Evolutionary conservation across 2,329 filamentous ascomycete species (phyloP).

Genomic region (Hymenotorrendiella dingleyae): DNA sequence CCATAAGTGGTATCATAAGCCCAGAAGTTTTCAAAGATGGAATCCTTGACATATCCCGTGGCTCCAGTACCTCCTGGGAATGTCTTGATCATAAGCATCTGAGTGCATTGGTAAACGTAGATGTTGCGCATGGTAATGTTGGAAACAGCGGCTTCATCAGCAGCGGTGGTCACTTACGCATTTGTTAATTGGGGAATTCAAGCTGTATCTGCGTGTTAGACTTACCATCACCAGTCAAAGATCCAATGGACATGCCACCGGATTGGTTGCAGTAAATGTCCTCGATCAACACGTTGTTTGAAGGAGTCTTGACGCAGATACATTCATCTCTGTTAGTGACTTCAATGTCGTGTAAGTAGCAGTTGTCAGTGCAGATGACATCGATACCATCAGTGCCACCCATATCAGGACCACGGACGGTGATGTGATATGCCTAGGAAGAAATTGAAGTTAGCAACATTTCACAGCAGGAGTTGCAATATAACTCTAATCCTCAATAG

Average conservation of each 20-base stretch:
- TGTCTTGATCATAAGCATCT: constrained; percentile 36
- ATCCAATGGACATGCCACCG: constrained; percentile 35
- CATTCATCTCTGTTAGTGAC: constrained; percentile 35
- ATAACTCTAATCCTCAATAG: too few species aligned
- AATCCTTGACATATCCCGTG: constrained; percentile 32
- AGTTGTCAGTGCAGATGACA: constrained; percentile 31
- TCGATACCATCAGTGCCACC: constrained; percentile 36
- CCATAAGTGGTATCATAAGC: constrained; percentile 22
- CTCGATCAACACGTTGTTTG: constrained; percentile 32
- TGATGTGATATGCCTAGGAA: constrained; percentile 35
- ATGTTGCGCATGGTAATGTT: constrained; percentile 30
- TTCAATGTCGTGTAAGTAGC: constrained; percentile 34
- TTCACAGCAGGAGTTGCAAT: too few species aligned
- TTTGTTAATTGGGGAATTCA: neutral
- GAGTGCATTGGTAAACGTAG: constrained; percentile 31
- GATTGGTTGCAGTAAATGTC: constrained; percentile 34
- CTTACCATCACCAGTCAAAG: constrained; percentile 17
- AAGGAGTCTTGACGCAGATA: constrained; percentile 34
- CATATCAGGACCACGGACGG: constrained; percentile 32
- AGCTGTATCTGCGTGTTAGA: neutral
- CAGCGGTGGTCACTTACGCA: constrained; percentile 1
- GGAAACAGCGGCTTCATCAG: constrained; percentile 10
- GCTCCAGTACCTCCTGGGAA: constrained; percentile 32
- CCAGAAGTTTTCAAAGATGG: constrained; percentile 30
- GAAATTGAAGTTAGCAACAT: too few species aligned